Conservation (phyloP, 2,329 filamentous ascomycete genomes). For the Xylaria sp. region DNA sequence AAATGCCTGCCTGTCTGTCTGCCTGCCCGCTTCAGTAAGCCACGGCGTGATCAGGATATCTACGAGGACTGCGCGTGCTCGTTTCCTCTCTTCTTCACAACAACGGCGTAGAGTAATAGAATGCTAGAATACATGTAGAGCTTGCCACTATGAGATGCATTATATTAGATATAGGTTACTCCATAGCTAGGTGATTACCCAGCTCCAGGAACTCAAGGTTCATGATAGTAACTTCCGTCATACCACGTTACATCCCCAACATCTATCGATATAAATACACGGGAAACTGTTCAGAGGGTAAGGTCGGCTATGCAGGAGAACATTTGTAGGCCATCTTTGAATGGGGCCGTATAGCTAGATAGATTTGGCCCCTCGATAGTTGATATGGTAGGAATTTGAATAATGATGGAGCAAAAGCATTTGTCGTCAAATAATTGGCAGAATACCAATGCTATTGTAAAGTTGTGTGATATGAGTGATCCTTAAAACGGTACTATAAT, state of each 20-base stretch:
- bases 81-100: not conserved
- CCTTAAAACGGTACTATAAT: constrained; percentile 52
- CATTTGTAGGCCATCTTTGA: not conserved
- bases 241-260: constrained; percentile 25
- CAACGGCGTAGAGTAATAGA: not conserved
- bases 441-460: not conserved
- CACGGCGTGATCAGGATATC: too few species aligned
- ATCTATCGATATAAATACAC: constrained; percentile 40
- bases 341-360: not conserved
- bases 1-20: not conserved
- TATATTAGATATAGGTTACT: not conserved
- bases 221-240: not conserved
- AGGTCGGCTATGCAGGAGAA: not conserved
- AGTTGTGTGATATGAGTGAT: not conserved
- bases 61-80: not conserved
- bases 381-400: not conserved
- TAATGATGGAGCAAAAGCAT: not conserved
- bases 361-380: not conserved
- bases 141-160: not conserved
- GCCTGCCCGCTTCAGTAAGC: not conserved
- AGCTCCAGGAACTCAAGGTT: not conserved
- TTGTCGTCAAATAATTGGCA: not conserved
- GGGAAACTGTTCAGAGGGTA: constrained; percentile 1
- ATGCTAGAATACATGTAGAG: not conserved
- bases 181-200: not conserved